Evolutionary conservation across 2,329 filamentous ascomycete species (phyloP).

Genomic region (Zalaria sp.): DNA sequence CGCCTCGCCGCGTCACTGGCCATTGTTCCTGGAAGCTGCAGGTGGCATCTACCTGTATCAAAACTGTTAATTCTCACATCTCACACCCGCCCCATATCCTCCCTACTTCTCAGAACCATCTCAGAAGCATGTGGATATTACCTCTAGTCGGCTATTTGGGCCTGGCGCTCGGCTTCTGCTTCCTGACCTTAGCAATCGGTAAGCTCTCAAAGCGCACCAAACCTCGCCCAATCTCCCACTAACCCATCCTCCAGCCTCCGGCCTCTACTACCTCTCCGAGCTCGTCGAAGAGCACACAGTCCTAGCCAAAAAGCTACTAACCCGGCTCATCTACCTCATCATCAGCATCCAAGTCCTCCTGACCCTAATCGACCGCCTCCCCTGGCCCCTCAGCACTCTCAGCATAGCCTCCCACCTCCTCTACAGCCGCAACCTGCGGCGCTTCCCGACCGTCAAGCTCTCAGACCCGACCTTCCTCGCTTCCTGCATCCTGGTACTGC

Average conservation of each 20-base stretch:
- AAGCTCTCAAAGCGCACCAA: constrained; percentile 31
- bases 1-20: no score
- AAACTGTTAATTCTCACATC: no score
- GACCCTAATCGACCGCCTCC: constrained; percentile 72
- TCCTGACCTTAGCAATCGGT: constrained; percentile 77
- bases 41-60: no score
- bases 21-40: no score
- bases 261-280: constrained; percentile 95
- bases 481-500: constrained; percentile 69
- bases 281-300: constrained; percentile 97
- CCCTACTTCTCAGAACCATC: no score
- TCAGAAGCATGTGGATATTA: constrained; percentile 74
- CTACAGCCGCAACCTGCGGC: constrained; percentile 68
- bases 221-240: background rate
- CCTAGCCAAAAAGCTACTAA: constrained; percentile 74
- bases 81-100: no score
- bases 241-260: constrained; percentile 51
- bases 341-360: constrained; percentile 63
- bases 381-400: constrained; percentile 41
- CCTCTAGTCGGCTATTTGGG: constrained; percentile 83
- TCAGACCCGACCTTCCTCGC: constrained; percentile 74
- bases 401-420: constrained; percentile 8
- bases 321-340: constrained; percentile 69
- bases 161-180: constrained; percentile 76
- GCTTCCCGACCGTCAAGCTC: constrained; percentile 66